These are phyloP conservation scores for Avena sativa DNA, from an alignment of 176 grass and related monocot species.

Conservation along the genomic window DNA sequence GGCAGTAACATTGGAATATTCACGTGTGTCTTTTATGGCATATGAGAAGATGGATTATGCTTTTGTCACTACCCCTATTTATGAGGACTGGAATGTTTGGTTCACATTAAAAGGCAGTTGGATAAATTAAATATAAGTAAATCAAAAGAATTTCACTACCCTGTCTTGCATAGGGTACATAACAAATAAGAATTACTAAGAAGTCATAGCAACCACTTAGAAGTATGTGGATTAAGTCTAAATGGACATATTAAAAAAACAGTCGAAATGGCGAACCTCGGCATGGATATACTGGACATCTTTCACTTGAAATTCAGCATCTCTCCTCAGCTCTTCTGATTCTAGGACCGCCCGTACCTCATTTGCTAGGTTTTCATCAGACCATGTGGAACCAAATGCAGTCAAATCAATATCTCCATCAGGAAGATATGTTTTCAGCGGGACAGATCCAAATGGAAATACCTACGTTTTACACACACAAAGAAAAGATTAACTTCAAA, in stretches of 20 bases:
- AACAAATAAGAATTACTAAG: constrained; percentile 9
- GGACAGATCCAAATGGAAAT: constrained; percentile 85
- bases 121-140: constrained; percentile 13
- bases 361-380: constrained; percentile 74
- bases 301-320: constrained; percentile 81
- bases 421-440: constrained; percentile 96
- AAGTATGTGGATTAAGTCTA: constrained; percentile 14
- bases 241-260: constrained; percentile 3
- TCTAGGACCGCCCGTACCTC: constrained; percentile 62
- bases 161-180: constrained; percentile 5
- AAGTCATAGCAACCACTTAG: constrained; percentile 1
- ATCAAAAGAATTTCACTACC: neutral
- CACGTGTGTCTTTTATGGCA: constrained; percentile 16
- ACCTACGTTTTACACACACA: constrained; percentile 44
- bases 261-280: constrained; percentile 66
- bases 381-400: constrained; percentile 49
- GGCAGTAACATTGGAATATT: constrained; percentile 16
- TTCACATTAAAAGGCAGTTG: neutral
- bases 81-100: constrained; percentile 1
- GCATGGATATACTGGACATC: constrained; percentile 92
- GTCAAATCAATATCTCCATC: constrained; percentile 96
- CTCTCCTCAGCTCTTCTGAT: constrained; percentile 61
- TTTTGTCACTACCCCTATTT: neutral
- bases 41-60: constrained; percentile 16
- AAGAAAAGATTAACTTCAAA: constrained; percentile 6